phyloP scores from a whole-genome alignment of 805 yeast genomes.

The Cyberlindnera maclurae region DNA sequence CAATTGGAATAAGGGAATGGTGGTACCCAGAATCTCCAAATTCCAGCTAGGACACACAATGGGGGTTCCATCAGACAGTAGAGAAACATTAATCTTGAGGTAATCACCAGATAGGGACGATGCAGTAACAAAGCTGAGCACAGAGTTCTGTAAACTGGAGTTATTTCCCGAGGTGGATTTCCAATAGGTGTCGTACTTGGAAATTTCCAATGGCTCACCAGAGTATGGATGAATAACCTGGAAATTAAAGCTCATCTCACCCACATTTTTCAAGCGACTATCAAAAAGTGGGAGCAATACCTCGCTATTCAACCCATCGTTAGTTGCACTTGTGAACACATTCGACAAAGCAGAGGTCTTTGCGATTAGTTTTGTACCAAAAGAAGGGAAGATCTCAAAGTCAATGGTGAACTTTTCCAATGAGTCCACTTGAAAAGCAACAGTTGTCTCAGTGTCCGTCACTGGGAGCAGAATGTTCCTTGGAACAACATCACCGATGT shows the following conservation, averaged over 20 bases:
- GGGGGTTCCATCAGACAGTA: conserved; percentile 79
- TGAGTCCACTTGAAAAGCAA: conserved; percentile 79
- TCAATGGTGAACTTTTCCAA: conserved; percentile 71
- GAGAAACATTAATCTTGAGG: conserved; percentile 57
- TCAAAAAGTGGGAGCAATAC: conserved; percentile 72
- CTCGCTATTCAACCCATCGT: conserved; percentile 32
- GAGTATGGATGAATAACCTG: conserved; percentile 85
- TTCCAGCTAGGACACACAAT: conserved; percentile 68
- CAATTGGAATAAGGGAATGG: conserved; percentile 55
- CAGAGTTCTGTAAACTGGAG: conserved; percentile 21
- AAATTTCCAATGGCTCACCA: conserved; percentile 77
- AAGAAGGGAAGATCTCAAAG: conserved; percentile 88
- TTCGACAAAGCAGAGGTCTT: conserved; percentile 74
- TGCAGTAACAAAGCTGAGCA: conserved; percentile 77
- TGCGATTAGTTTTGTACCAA: conserved; percentile 88
- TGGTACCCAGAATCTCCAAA: conserved; percentile 42
- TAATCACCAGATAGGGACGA: conserved; percentile 84
- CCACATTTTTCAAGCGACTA: conserved; percentile 71
- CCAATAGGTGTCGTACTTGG: conserved; percentile 96
- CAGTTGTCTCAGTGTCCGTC: conserved; percentile 43
- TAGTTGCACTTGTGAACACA: conserved; percentile 30
- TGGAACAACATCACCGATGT: conserved; percentile 76
- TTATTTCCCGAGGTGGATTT: conserved; percentile 65
- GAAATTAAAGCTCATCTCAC: conserved; percentile 68
- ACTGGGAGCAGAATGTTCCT: conserved; percentile 78